Percentiles rank a stretch among this genome's conserved stretches.
Evolutionary conservation across 768 basidiomycete species (phyloP).

Genomic region (Termitomyces sp.): DNA sequence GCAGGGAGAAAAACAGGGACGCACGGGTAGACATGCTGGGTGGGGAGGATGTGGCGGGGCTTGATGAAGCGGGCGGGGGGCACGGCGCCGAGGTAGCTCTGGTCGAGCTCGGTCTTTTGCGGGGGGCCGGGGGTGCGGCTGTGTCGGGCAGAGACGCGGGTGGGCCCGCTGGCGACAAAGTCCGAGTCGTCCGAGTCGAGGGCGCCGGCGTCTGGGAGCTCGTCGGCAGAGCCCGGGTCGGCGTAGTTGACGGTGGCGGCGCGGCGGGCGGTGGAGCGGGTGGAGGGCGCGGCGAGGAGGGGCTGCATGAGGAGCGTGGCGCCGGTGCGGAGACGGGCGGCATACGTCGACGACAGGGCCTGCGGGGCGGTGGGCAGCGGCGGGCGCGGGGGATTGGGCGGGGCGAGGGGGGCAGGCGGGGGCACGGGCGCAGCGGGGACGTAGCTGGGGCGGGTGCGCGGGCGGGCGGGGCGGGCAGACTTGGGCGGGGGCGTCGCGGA

Average conservation of each 20-base stretch:
- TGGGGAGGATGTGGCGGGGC: constrained; percentile 47
- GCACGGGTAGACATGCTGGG: constrained; percentile 65
- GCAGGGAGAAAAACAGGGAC: background rate
- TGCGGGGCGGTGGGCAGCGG: constrained; percentile 61
- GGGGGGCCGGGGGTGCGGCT: constrained; percentile 34
- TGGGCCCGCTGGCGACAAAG: constrained; percentile 60
- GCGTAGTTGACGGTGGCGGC: constrained; percentile 81
- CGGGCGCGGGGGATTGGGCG: constrained; percentile 46
- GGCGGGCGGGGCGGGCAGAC: constrained; percentile 36
- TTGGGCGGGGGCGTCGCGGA: constrained; percentile 49
- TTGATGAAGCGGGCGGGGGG: constrained; percentile 78
- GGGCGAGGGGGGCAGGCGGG: constrained; percentile 20
- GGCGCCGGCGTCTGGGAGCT: constrained; percentile 74
- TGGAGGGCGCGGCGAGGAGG: constrained; percentile 32
- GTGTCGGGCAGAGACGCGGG: constrained; percentile 48
- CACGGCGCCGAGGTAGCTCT: constrained; percentile 84
- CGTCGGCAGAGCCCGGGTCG: constrained; percentile 80
- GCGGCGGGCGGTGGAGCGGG: constrained; percentile 48
- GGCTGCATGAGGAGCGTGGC: constrained; percentile 90
- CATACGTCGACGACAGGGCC: constrained; percentile 75
- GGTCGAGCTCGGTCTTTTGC: constrained; percentile 64
- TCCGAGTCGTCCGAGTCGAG: constrained; percentile 84
- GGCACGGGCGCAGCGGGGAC: constrained; percentile 32
- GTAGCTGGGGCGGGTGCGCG: constrained; percentile 23
- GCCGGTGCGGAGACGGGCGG: constrained; percentile 88